A percentile compares a stretch with the other conserved stretches of the same genome.
Evolutionary conservation across 1,139 yeast genomes (phyloP).

Genomic region (Hemisphaericaspora xylanilytica): DNA sequence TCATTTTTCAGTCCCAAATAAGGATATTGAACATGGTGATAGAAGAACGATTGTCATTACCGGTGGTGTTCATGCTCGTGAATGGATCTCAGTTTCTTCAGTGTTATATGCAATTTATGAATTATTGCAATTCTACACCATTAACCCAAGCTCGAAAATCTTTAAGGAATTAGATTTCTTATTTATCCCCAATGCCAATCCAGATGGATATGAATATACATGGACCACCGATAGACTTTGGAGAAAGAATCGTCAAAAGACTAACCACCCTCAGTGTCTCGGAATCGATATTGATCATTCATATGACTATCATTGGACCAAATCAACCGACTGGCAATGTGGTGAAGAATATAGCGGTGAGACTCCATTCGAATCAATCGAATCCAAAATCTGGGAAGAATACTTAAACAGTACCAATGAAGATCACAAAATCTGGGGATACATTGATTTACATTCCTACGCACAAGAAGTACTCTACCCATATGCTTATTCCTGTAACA

Average conservation of each 20-base stretch:
- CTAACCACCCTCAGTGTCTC: constrained; percentile 61
- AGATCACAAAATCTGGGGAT: constrained; percentile 67
- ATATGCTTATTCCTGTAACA: constrained; percentile 74
- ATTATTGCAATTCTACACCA: constrained; percentile 51
- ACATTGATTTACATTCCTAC: constrained; percentile 79
- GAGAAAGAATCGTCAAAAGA: constrained; percentile 85
- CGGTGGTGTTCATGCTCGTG: constrained; percentile 88
- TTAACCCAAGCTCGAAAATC: constrained; percentile 35
- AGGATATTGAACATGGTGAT: constrained; percentile 42
- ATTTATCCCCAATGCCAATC: constrained; percentile 80
- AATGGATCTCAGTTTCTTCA: constrained; percentile 80
- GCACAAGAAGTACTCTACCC: constrained; percentile 83
- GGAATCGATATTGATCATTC: constrained; percentile 91
- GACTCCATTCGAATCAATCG: constrained; percentile 71
- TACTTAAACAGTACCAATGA: constrained; percentile 61
- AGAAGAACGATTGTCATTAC: constrained; percentile 73
- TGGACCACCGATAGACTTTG: constrained; percentile 82
- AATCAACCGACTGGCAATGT: constrained; percentile 68
- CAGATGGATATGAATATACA: constrained; percentile 85
- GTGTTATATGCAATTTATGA: constrained; percentile 61
- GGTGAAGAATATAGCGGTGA: constrained; percentile 83
- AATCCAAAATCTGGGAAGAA: constrained; percentile 61
- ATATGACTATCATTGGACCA: constrained; percentile 71
- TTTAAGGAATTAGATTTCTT: constrained; percentile 57
- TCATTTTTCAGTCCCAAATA: constrained; percentile 52